A percentile compares a stretch with the other conserved stretches of the same genome.
Evolutionary conservation across 768 basidiomycete species (phyloP).

Genomic region (Tricholoma sp.): DNA sequence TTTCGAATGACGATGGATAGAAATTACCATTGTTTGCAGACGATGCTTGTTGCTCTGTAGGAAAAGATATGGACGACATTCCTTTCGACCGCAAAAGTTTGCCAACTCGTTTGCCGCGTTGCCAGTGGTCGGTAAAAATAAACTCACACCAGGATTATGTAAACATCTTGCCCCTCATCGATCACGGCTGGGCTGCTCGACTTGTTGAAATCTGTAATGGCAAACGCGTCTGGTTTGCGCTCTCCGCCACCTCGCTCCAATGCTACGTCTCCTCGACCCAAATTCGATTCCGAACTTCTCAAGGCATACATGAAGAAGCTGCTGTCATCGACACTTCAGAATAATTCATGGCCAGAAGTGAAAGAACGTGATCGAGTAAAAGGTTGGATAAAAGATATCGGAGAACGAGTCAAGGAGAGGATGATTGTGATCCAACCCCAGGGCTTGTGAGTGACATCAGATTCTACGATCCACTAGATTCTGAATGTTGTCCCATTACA

Average conservation of each 20-base stretch:
- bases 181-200: too few species aligned
- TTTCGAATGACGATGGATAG: conserved; percentile 57
- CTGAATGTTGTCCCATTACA: conserved; percentile 24
- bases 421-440: conserved; percentile 80
- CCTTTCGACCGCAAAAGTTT: neutral
- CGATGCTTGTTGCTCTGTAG: conserved; percentile 36
- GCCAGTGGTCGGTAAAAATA: conserved; percentile 14
- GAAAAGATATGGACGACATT: conserved; percentile 67
- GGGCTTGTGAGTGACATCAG: conserved; percentile 62
- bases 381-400: conserved; percentile 78
- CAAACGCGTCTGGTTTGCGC: conserved; percentile 40
- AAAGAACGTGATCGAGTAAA: conserved; percentile 68
- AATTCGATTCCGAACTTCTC: conserved; percentile 71
- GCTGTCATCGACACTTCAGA: conserved; percentile 62
- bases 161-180: neutral
- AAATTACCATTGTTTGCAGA: conserved; percentile 43
- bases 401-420: conserved; percentile 78
- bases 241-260: conserved; percentile 62
- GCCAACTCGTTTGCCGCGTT: conserved; percentile 9
- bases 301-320: conserved; percentile 81
- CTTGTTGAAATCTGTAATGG: conserved; percentile 4
- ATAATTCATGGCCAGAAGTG: conserved; percentile 58
- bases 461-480: conserved; percentile 6
- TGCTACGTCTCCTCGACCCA: conserved; percentile 49
- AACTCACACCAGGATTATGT: conserved; percentile 4